A percentile compares a stretch with the other conserved stretches of the same genome.
phyloP scores from a whole-genome alignment of 306 rosid genomes.

The Ormosia semicastrata region DNA sequence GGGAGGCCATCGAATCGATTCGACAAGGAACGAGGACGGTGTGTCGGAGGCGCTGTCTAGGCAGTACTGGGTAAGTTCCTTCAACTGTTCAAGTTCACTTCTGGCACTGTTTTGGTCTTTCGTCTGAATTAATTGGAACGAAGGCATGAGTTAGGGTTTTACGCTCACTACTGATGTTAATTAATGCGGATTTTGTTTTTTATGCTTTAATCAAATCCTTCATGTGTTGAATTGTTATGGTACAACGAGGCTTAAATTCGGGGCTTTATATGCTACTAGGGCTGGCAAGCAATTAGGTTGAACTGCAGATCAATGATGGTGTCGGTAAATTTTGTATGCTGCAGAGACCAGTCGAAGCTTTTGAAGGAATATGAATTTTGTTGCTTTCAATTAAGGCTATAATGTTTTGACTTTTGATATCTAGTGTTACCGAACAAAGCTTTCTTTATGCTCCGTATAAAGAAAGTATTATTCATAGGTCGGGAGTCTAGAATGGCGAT shows the following conservation, averaged over 20 bases:
- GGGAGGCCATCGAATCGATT: slow-evolving; percentile 60
- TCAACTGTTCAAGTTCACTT: not conserved
- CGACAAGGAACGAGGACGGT: slow-evolving; percentile 46
- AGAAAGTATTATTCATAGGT: too few relatives aligned
- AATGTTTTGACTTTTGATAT: too few relatives aligned
- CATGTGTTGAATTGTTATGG: not conserved
- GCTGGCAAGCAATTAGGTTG: not conserved
- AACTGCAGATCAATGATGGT: not conserved
- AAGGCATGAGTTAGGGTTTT: not conserved
- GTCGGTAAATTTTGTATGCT: not conserved
- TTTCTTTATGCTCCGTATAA: too few relatives aligned
- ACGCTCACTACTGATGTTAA: not conserved
- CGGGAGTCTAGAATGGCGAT: slow-evolving; percentile 2
- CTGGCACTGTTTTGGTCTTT: too few relatives aligned
- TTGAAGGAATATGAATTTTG: not conserved
- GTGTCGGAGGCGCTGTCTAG: slow-evolving; percentile 72
- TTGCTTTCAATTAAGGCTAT: not conserved
- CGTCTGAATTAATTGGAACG: not conserved
- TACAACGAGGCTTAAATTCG: not conserved
- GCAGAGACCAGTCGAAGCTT: not conserved
- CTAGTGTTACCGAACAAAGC: too few relatives aligned
- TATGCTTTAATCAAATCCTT: not conserved
- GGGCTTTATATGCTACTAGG: not conserved
- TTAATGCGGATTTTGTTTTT: not conserved
- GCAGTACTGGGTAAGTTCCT: slow-evolving; percentile 89